Evolutionary conservation across 148 eudicot genomes (phyloP).

Genomic region (Diospyros kaki): DNA sequence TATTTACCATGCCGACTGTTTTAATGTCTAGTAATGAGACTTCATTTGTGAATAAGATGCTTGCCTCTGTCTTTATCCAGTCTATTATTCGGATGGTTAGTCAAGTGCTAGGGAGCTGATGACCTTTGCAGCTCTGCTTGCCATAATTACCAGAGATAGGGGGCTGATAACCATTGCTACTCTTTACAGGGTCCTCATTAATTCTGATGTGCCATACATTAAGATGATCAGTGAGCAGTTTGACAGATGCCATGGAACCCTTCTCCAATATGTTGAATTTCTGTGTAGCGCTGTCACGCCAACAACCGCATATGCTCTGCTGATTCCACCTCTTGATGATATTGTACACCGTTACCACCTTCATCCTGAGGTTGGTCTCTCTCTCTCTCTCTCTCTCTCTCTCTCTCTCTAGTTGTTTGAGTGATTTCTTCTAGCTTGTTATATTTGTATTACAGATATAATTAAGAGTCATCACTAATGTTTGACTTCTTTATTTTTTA

Average conservation of each 20-base stretch:
- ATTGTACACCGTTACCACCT: conserved; percentile 84
- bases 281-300: conserved; percentile 72
- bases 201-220: conserved; percentile 82
- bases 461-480: background rate
- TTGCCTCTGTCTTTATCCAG: background rate
- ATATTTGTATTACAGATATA: background rate
- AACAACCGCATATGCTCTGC: conserved; percentile 64
- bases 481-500: no score
- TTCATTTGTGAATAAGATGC: background rate
- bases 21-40: background rate
- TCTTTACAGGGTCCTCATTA: conserved; percentile 71
- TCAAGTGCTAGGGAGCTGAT: conserved; percentile 4
- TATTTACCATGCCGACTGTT: background rate
- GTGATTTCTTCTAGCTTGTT: conserved; percentile 1
- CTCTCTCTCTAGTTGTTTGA: conserved; percentile 2
- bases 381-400: conserved; percentile 9
- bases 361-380: conserved; percentile 84
- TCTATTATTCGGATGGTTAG: background rate
- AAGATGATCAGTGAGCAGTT: conserved; percentile 95
- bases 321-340: conserved; percentile 78
- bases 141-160: background rate
- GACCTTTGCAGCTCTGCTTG: background rate
- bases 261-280: conserved; percentile 96
- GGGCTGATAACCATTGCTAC: conserved; percentile 8
- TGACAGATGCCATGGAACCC: conserved; percentile 98